Base-by-base conservation (phyloP, 2,329 filamentous ascomycete genomes). In the Colletotrichum sp. region DNA sequence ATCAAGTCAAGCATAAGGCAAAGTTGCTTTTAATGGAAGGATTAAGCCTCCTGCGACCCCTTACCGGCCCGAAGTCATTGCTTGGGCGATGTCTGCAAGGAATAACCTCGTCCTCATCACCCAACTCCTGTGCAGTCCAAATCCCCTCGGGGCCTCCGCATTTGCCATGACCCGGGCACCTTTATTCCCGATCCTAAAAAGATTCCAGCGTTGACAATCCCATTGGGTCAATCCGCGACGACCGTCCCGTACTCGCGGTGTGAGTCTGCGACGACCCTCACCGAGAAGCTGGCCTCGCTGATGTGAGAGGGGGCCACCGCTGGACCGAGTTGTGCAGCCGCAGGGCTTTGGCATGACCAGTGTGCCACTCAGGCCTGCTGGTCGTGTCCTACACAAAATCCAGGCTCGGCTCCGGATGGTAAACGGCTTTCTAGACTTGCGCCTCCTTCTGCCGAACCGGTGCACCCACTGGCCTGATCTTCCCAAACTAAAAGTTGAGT, bases 321-420 rank as follows among this genome's bases (percentile, higher is more conserved):
- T 73, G 48, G 70, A 30, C 73, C 73, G 70, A 75, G 69, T 58
- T 63, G 48, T 73, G 73, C 73, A 68, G 73, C 59, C 43, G 21
- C 56, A 52, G 26, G 52, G 52, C 43, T 61, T 36, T 72, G 59
- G 34, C 55, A 28, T 71, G 26, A 69, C 62, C 73, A 67, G 55
- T 55, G 52, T 26, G 38, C 56, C 34, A 24, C 43, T 58, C 30
- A 64, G n/a, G 52, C 21, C 32, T 62, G 55, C 48, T 38, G n/a
- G 21, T 56, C 38, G 10, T 62, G 55, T 32, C 26, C 55, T 58
- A 21, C 43, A 48, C 24, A 16, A 59, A 18, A 38, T 43, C 38
- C n/a, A 48, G 43, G 32, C 58, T 73, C 69, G 69, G 69, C 63
- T 75, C 43, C 73, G 63, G 34, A 73, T 32, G 13, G 34, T 48